Evolutionary conservation across 1,284 basidiomycete species (phyloP), one percentile per base, ranked within the genome.

Genomic region (Phlebopus sp.): DNA sequence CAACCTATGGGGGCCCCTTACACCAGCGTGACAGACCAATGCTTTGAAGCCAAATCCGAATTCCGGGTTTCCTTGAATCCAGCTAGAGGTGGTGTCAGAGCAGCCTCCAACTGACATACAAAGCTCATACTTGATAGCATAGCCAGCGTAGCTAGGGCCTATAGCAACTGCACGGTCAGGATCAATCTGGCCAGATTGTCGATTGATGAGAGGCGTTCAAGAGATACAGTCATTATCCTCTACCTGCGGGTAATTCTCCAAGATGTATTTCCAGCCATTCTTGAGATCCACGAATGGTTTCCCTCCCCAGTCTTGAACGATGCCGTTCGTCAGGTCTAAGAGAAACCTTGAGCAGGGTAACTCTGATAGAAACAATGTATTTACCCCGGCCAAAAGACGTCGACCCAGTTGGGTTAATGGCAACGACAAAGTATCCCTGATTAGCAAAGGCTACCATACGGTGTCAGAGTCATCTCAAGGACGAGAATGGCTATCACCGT

Each of bases 1-100:
- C 37, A 31, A 53, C 39, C 17, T 42, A 42, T 25, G 21, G 42
- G 32, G 64, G 57, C 27, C 39, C 56, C 73, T 50, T 64, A 91
- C 87, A n/a, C 91, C 90, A 59, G 94, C 90, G 60, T 95, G 91
- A 59, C 84, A 88, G 13, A 94, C 81, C 35, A 97, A 74, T 1
- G 90, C 90, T 73, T 94, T 95, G 77, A 97, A 96, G 19, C 79
- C 79, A 62, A 91, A 90, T 5, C 76, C 81, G 53, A 71, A 91
- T 52, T 92, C 87, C 13, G 93, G 92, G 67, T 96, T 91, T 0
- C 92, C 90, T 68, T 94, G 89, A 52, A 96, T 93, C 91, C 90
- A 97, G 67, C 93, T 96, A 49, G 50, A 19, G 52, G 43, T 31
- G 52, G 17, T 31, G 42, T 57, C 5, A 53, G 32, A 17, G 43